phyloP scores from a whole-genome alignment of 2,329 filamentous ascomycete genomes.

The Dissoconium aciculare region DNA sequence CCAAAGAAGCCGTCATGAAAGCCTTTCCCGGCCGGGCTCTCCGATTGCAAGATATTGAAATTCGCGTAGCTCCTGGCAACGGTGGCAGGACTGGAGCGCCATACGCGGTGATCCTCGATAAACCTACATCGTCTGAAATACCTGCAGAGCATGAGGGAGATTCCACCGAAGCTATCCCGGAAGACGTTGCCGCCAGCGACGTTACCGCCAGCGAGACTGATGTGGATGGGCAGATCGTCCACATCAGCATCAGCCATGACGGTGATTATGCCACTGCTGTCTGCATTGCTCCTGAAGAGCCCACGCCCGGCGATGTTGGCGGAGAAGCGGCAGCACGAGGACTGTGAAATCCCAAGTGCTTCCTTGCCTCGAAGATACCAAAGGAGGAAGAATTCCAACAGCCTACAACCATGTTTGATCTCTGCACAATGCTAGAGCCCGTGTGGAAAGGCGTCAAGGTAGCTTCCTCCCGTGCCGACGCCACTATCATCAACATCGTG shows the following conservation, averaged over 20 bases:
- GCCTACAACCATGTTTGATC: no score
- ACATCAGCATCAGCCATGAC: slow-evolving; percentile 77
- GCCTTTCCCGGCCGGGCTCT: slow-evolving; percentile 21
- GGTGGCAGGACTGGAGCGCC: slow-evolving; percentile 57
- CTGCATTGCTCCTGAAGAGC: slow-evolving; percentile 38
- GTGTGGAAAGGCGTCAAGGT: no score
- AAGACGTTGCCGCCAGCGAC: slow-evolving; percentile 2
- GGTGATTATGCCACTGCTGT: slow-evolving; percentile 63
- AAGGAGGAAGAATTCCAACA: no score
- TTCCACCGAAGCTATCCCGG: neutral
- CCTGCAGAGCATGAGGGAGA: neutral
- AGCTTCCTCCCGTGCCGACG: no score
- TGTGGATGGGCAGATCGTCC: slow-evolving; percentile 39
- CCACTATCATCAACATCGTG: no score
- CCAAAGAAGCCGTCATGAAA: slow-evolving; percentile 38
- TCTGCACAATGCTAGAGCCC: no score
- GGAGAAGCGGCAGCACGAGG: slow-evolving; percentile 16
- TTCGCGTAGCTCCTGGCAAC: slow-evolving; percentile 12
- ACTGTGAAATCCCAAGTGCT: no score
- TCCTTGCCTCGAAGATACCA: no score
- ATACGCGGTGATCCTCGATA: slow-evolving; percentile 37
- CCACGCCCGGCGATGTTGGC: slow-evolving; percentile 16
- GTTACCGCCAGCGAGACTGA: no score
- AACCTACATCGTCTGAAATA: neutral
- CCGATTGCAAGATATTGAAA: slow-evolving; percentile 26